These are phyloP conservation scores for Paecilomyces fulvus DNA, from an alignment of 2,329 filamentous ascomycete genomes.

Conservation along the genomic window DNA sequence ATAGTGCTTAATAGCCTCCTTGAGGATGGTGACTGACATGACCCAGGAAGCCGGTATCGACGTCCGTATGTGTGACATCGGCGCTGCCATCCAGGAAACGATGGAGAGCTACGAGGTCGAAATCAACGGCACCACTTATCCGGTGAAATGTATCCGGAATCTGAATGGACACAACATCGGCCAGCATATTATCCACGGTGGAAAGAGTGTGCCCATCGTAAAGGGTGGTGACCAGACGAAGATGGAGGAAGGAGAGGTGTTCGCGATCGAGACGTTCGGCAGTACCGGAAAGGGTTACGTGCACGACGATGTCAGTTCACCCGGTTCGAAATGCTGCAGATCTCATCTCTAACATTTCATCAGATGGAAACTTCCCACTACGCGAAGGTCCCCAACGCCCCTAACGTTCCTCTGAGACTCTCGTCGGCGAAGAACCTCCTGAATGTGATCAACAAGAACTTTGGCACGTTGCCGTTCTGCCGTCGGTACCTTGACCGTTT, in stretches of 20 bases:
- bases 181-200: slow-evolving; percentile 82
- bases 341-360: slow-evolving; percentile 5
- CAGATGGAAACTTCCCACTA: slow-evolving; percentile 81
- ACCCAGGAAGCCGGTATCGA: slow-evolving; percentile 80
- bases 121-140: slow-evolving; percentile 67
- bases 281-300: slow-evolving; percentile 87
- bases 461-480: slow-evolving; percentile 85
- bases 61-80: slow-evolving; percentile 77
- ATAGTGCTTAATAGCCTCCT: neutral
- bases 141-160: slow-evolving; percentile 78
- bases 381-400: slow-evolving; percentile 62
- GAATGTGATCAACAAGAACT: slow-evolving; percentile 91
- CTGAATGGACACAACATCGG: slow-evolving; percentile 85
- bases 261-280: slow-evolving; percentile 93
- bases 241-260: slow-evolving; percentile 96
- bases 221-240: slow-evolving; percentile 81
- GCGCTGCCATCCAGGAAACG: slow-evolving; percentile 73
- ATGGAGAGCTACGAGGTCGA: slow-evolving; percentile 93
- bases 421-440: slow-evolving; percentile 78
- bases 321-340: neutral
- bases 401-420: slow-evolving; percentile 66
- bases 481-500: slow-evolving; percentile 82
- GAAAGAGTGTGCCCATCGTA: slow-evolving; percentile 86
- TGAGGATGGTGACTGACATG: slow-evolving; percentile 5
- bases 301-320: slow-evolving; percentile 63